Conservation (phyloP, 2,329 filamentous ascomycete genomes). For the Arthroderma sp. region DNA sequence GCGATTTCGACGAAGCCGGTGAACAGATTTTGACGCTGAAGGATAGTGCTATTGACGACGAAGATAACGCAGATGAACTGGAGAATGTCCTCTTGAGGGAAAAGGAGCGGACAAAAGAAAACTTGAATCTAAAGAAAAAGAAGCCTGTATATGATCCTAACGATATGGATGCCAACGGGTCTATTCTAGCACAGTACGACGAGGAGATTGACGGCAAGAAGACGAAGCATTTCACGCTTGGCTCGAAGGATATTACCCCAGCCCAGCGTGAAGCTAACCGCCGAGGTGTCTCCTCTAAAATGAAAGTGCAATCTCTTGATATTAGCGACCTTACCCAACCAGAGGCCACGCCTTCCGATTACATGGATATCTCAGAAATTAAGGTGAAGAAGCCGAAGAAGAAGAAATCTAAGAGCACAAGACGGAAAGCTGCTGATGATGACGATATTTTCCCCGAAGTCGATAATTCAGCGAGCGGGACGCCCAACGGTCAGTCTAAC, state of each 20-base stretch:
- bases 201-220: slow-evolving; percentile 91
- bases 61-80: slow-evolving; percentile 81
- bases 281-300: slow-evolving; percentile 42
- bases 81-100: slow-evolving; percentile 32
- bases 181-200: slow-evolving; percentile 81
- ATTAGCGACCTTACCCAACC: slow-evolving; percentile 51
- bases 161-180: slow-evolving; percentile 49
- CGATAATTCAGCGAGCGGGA: slow-evolving; percentile 19
- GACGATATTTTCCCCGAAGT: slow-evolving; percentile 39
- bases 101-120: slow-evolving; percentile 42
- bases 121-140: slow-evolving; percentile 77
- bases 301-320: slow-evolving; percentile 58
- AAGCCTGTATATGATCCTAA: slow-evolving; percentile 80
- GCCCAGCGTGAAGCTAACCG: slow-evolving; percentile 48
- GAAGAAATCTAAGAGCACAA: slow-evolving; percentile 61
- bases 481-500: slow-evolving; percentile 17
- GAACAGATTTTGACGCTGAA: slow-evolving; percentile 93
- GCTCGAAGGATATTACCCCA: slow-evolving; percentile 57
- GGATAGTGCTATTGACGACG: slow-evolving; percentile 72
- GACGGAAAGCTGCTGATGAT: slow-evolving; percentile 54
- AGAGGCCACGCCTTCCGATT: slow-evolving; percentile 65
- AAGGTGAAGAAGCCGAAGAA: slow-evolving; percentile 94
- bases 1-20: slow-evolving; percentile 60
- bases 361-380: slow-evolving; percentile 70
- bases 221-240: slow-evolving; percentile 72